These are phyloP conservation scores for Trichomonas tenax DNA, from an alignment of 208 protist genomes.

Conservation along the genomic window DNA sequence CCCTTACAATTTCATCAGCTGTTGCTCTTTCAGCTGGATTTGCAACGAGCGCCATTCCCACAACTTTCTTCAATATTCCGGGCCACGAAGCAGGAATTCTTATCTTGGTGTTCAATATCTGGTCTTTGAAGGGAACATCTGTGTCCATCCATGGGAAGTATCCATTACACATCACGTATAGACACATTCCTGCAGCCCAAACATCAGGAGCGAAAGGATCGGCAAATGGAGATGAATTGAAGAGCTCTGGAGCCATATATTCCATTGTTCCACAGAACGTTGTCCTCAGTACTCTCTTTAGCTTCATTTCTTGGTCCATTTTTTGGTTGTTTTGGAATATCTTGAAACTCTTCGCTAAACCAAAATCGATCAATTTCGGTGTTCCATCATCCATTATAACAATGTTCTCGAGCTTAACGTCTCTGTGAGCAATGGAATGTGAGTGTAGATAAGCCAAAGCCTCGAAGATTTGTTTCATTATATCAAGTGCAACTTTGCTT, in stretches of 20 bases:
- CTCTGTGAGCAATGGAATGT: not conserved
- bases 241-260: not conserved
- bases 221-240: not conserved
- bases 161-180: not conserved
- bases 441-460: not conserved
- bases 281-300: conserved; percentile 2
- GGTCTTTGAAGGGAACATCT: not conserved
- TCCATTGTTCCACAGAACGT: not conserved
- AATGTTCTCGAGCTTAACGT: not conserved
- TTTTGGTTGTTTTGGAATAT: not conserved
- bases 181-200: not conserved
- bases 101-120: not conserved
- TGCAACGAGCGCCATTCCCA: not conserved
- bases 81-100: not conserved
- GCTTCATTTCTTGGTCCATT: not conserved
- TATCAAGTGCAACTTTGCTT: not conserved
- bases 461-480: not conserved
- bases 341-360: not conserved
- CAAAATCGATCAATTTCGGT: not conserved
- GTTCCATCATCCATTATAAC: not conserved
- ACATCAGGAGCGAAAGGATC: not conserved
- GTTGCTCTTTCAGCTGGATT: not conserved
- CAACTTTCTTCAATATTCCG: not conserved
- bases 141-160: not conserved
- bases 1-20: not conserved